Base-by-base conservation (phyloP, 2,329 filamentous ascomycete genomes). In the Tolypocladium tropicale region DNA sequence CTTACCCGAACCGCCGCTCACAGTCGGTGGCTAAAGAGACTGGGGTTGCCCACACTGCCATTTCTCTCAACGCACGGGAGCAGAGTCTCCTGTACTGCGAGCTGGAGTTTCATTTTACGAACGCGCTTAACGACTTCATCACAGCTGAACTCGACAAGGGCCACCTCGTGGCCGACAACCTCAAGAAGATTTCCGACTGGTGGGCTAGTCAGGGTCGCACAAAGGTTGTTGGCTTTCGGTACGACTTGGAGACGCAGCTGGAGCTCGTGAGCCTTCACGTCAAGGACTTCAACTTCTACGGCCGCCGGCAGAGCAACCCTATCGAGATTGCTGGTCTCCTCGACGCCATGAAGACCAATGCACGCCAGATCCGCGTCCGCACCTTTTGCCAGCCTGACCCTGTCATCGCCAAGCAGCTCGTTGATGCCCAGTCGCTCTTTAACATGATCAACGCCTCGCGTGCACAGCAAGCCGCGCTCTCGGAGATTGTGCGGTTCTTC, bases 181-280 rank as follows among this genome's bases (percentile, higher is more conserved):
- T 80, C 57, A 78, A 78, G 61, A 76, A 73, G 57, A 67, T 82
- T 9, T 72, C 75, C 2, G 78, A 83, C 53, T 65, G 62, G 6
- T 84, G 80, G 81, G 67, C 71, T 28, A 70, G 74, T 48, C 75
- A 76, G 59, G 80, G 80, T 41, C 78, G 78, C 0, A 79, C 80
- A 6, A 75, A 73, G 55, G 80, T 84, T 10, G 67, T 80, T 25
- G 77, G 78, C 14, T 84, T 83, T 65, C 78, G 79, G 21, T 84
- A 81, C 64, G 80, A 84, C 58, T 65, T 83, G 2, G 80, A 83
- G 68, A 83, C 80, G 1, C 81, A 84, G 67, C 63, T 84, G n/a
- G 78, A 81, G 12, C 73, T 84, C 12, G 65, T 83, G 25, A 63
- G 66, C 18, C 64, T 78, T 10, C 81, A 84, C 59, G 64, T 75